Base-by-base conservation (phyloP, 805 yeast genomes). In the Candida morakotiae region DNA sequence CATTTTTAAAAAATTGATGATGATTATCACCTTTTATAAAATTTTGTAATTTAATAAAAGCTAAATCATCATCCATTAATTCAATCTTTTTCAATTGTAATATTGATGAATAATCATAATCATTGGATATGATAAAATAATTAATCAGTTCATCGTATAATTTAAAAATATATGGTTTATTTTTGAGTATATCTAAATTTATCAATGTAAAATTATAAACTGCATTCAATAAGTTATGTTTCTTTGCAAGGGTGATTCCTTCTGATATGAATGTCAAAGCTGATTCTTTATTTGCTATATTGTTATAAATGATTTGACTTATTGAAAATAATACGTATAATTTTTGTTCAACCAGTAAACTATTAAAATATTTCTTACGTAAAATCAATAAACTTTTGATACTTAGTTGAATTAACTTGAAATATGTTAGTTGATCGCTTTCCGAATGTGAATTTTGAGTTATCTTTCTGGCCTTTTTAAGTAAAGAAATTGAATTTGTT, bases 301-400 rank as follows among this genome's bases (percentile, higher is more conserved):
- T 15, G 14, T 32, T 32, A 3, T 11, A 5, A 9, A 32, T 32
- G 15, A 17, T 32, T n/a, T 32, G 10, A 23, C 28, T 32, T 17
- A 32, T 15, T 32, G 16, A 23, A 24, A n/a, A 23, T 24, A 32
- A 17, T 5, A 32, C 18, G 13, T 32, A n/a, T 21, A 32, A 10
- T 10, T 16, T 22, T 14, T 55, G 34, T 11, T 43, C 45, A 0
- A 70, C 60, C 26, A 57, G 48, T 11, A 75, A 39, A 2, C 33
- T 14, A 1, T 41, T 38, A 9, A 47, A 39, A 43, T 67, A 71
- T 28, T 56, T 51, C 14, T 49, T 49, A 3, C 61, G 18, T 0
- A 69, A 41, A 13, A 63, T 49, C 11, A 62, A 42, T 3, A 73
- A 43, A n/a, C 68, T 52, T 24, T 63, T 61, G 21, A 73, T 47